These are phyloP conservation scores for Zalaria sp. DNA, from an alignment of 2,329 filamentous ascomycete species.

Conservation along the genomic window DNA sequence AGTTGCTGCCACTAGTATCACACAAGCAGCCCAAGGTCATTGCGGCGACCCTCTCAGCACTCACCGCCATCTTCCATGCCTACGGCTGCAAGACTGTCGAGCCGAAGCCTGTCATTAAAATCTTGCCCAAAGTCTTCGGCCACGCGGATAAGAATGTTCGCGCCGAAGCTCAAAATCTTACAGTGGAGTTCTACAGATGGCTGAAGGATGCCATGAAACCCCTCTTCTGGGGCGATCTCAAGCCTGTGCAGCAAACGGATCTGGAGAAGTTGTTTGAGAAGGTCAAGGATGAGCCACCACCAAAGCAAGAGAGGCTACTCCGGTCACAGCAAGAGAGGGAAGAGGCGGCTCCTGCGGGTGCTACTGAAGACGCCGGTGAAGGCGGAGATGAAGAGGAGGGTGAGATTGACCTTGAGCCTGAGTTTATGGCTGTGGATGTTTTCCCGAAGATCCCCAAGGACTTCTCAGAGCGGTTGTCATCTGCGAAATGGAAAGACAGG, in stretches of 20 bases:
- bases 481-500: conserved; percentile 95
- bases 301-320: conserved; percentile 82
- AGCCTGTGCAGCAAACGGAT: conserved; percentile 88
- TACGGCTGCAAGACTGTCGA: conserved; percentile 92
- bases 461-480: conserved; percentile 70
- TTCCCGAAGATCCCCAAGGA: conserved; percentile 66
- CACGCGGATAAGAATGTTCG: conserved; percentile 98
- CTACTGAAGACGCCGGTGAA: conserved; percentile 38
- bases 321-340: conserved; percentile 78
- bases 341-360: conserved; percentile 50
- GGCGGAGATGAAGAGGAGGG: conserved; percentile 39
- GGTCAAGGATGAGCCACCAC: conserved; percentile 70
- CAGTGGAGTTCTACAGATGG: conserved; percentile 94
- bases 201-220: conserved; percentile 95
- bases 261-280: conserved; percentile 89
- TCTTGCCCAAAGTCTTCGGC: conserved; percentile 78
- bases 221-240: conserved; percentile 91
- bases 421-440: conserved; percentile 73
- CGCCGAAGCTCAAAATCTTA: conserved; percentile 79
- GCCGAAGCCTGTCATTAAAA: conserved; percentile 80
- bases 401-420: conserved; percentile 55
- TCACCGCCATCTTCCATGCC: conserved; percentile 78
- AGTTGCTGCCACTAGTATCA: conserved; percentile 66
- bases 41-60: conserved; percentile 56
- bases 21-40: conserved; percentile 90